phyloP scores from a whole-genome alignment of 768 basidiomycete species.

The Mycena floridula region DNA sequence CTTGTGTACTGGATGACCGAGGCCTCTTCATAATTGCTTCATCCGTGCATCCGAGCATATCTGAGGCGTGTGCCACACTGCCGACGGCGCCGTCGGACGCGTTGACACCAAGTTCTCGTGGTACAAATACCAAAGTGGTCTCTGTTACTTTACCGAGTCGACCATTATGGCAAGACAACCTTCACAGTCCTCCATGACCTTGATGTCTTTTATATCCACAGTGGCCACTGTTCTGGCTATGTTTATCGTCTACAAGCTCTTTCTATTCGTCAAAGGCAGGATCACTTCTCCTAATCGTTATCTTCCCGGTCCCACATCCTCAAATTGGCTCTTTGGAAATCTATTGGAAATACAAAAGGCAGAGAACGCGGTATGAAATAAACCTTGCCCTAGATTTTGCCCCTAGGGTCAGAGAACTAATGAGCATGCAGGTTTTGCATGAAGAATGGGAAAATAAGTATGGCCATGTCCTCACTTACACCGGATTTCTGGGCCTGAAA shows the following conservation, averaged over 20 bases:
- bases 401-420: neutral
- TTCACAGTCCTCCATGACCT: too few species aligned
- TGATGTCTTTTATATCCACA: slow-evolving; percentile 5
- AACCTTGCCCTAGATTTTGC: neutral
- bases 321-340: slow-evolving; percentile 29
- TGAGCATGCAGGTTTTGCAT: slow-evolving; percentile 17
- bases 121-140: too few species aligned
- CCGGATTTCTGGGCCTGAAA: slow-evolving; percentile 24
- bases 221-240: slow-evolving; percentile 1
- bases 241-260: slow-evolving; percentile 12
- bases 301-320: slow-evolving; percentile 30
- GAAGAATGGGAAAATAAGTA: slow-evolving; percentile 31
- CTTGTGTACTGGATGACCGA: too few species aligned
- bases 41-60: too few species aligned
- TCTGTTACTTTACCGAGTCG: too few species aligned
- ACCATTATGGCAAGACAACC: too few species aligned
- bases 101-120: too few species aligned
- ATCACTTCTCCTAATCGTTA: slow-evolving; percentile 21
- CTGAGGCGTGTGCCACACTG: too few species aligned
- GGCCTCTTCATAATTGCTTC: too few species aligned
- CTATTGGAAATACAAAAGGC: slow-evolving; percentile 19
- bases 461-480: slow-evolving; percentile 26
- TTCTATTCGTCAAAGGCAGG: slow-evolving; percentile 6
- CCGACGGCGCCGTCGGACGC: too few species aligned
- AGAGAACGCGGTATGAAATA: slow-evolving; percentile 16